Percentiles rank a stretch among this genome's conserved stretches.
Conservation (phyloP, 2,329 filamentous ascomycete species). For the Rhytidhysteron rufulum region DNA sequence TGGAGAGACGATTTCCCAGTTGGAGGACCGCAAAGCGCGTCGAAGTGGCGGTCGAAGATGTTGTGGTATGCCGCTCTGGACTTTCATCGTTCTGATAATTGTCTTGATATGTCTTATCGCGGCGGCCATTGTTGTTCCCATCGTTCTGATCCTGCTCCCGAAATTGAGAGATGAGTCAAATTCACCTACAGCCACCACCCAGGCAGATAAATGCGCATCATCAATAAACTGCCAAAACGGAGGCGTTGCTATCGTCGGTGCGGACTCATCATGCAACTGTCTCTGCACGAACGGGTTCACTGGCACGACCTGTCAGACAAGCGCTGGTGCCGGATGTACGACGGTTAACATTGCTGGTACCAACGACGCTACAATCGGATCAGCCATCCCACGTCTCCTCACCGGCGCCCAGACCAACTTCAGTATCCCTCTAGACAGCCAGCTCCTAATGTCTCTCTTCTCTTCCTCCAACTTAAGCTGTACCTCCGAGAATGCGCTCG, state of each 20-base stretch:
- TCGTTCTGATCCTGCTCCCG: slow-evolving; percentile 59
- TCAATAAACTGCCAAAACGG: slow-evolving; percentile 71
- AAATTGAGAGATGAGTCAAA: slow-evolving; percentile 36
- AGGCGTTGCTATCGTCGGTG: slow-evolving; percentile 68
- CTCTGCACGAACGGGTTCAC: slow-evolving; percentile 88
- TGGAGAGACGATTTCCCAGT: background rate
- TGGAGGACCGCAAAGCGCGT: slow-evolving; percentile 10
- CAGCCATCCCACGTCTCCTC: slow-evolving; percentile 72
- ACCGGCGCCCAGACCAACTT: slow-evolving; percentile 63
- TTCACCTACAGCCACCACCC: slow-evolving; percentile 9
- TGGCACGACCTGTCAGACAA: slow-evolving; percentile 53
- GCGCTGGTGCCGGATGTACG: slow-evolving; percentile 53
- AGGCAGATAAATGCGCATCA: slow-evolving; percentile 50
- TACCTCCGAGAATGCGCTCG: slow-evolving; percentile 77
- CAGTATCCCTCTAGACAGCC: slow-evolving; percentile 68
- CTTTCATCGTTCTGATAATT: slow-evolving; percentile 64
- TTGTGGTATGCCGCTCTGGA: slow-evolving; percentile 81
- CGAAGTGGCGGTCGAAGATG: slow-evolving; percentile 56
- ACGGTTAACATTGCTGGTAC: slow-evolving; percentile 44
- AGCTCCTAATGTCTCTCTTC: slow-evolving; percentile 70
- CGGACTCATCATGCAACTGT: slow-evolving; percentile 68
- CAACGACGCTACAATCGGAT: slow-evolving; percentile 69
- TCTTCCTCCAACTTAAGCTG: slow-evolving; percentile 74
- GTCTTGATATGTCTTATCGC: slow-evolving; percentile 69
- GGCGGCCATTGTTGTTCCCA: slow-evolving; percentile 77